Conservation (phyloP, 2,329 filamentous ascomycete genomes). For the Nemania serpens region DNA sequence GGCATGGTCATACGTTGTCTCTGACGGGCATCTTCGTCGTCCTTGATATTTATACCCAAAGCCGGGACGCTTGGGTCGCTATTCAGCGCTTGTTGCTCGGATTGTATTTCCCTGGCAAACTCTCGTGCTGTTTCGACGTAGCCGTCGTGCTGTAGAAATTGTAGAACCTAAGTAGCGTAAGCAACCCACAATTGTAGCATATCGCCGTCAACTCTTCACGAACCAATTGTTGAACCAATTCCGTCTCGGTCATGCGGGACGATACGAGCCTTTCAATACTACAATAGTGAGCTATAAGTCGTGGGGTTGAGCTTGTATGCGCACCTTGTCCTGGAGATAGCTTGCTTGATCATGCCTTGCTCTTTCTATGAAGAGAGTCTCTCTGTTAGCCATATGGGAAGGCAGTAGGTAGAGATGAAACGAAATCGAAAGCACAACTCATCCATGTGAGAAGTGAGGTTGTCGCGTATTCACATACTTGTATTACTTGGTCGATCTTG, state of each 20-base stretch:
- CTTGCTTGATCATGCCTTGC: constrained; percentile 59
- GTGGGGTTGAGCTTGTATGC: neutral
- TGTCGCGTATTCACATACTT: constrained; percentile 53
- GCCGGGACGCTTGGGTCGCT: constrained; percentile 58
- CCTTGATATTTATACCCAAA: constrained; percentile 68
- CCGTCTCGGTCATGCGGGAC: constrained; percentile 70
- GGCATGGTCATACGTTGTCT: constrained; percentile 69
- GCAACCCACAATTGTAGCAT: neutral
- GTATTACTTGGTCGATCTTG: constrained; percentile 87
- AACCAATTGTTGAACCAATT: constrained; percentile 81
- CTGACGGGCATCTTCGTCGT: constrained; percentile 85
- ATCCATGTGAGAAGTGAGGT: neutral
- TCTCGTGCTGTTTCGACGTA: constrained; percentile 91
- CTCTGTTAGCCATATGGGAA: constrained; percentile 1
- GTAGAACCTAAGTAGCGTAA: constrained; percentile 59
- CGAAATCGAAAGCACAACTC: neutral
- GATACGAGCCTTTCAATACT: constrained; percentile 63
- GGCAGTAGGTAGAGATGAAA: neutral
- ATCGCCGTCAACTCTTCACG: constrained; percentile 24
- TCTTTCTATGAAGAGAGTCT: constrained; percentile 55
- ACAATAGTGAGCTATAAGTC: constrained; percentile 23
- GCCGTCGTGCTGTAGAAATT: constrained; percentile 92
- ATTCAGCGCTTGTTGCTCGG: constrained; percentile 72
- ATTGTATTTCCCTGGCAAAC: constrained; percentile 80
- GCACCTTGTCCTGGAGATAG: constrained; percentile 60